phyloP scores from a whole-genome alignment of 108 stramenopile genomes.

The Phaeodactylum tricornutum region DNA sequence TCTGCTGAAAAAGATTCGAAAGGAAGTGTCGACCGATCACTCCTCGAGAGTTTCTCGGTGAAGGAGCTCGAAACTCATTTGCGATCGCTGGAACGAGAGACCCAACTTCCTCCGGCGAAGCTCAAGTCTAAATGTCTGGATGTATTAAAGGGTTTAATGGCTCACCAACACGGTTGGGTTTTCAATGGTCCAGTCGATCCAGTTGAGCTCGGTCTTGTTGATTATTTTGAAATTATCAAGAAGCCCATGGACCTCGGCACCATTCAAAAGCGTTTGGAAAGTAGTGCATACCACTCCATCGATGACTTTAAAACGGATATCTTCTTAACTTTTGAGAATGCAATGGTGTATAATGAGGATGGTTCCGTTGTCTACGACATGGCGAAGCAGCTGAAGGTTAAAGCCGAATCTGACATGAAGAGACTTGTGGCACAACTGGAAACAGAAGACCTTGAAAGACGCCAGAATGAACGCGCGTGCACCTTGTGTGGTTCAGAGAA shows the following conservation, averaged over 20 bases:
- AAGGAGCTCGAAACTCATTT: slow-evolving; percentile 87
- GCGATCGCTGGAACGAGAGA: slow-evolving; percentile 65
- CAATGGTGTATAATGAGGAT: slow-evolving; percentile 89
- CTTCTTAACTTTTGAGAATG: slow-evolving; percentile 91
- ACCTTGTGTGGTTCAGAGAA: slow-evolving; percentile 87
- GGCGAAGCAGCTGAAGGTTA: slow-evolving; percentile 77
- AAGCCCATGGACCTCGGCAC: slow-evolving; percentile 97
- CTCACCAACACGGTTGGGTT: slow-evolving; percentile 85
- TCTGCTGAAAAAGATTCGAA: slow-evolving; percentile 15
- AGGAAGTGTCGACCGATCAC: slow-evolving; percentile 63
- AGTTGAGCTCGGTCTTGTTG: slow-evolving; percentile 79
- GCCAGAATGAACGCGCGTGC: slow-evolving; percentile 85
- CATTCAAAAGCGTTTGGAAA: slow-evolving; percentile 75
- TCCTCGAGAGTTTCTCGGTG: slow-evolving; percentile 84
- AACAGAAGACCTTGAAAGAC: slow-evolving; percentile 61
- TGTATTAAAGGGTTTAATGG: slow-evolving; percentile 75
- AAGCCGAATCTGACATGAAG: slow-evolving; percentile 68
- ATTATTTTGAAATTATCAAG: slow-evolving; percentile 90
- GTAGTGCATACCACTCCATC: slow-evolving; percentile 67
- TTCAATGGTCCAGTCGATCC: slow-evolving; percentile 94
- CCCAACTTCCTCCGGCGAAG: slow-evolving; percentile 55
- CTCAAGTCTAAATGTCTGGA: slow-evolving; percentile 71
- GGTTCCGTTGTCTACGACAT: slow-evolving; percentile 89
- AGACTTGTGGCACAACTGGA: slow-evolving; percentile 74
- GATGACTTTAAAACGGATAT: slow-evolving; percentile 84